Conservation (phyloP, 1,139 yeast species). For the Candida tropicalis region DNA sequence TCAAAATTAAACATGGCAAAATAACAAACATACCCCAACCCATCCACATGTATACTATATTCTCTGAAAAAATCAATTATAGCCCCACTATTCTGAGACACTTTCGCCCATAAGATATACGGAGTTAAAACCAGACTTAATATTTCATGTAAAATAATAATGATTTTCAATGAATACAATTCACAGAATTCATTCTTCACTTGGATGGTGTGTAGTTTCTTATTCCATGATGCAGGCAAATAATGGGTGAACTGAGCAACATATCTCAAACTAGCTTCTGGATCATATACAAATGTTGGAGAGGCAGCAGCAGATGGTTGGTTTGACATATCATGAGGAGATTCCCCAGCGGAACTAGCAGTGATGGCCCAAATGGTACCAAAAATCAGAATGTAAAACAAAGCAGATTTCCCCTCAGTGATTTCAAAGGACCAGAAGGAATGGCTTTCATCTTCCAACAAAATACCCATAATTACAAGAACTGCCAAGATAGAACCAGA, state of each 20-base stretch:
- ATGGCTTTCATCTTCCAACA: conserved; percentile 76
- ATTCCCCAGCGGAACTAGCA: conserved; percentile 20
- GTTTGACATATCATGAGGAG: conserved; percentile 37
- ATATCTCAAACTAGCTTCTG: conserved; percentile 77
- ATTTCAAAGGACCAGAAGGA: conserved; percentile 88
- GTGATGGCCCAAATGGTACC: conserved; percentile 84
- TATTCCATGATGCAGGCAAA: conserved; percentile 85
- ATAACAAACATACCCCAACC: conserved; percentile 90
- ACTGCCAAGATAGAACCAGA: conserved; percentile 91
- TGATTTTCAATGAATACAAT: conserved; percentile 71
- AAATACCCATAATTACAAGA: conserved; percentile 76
- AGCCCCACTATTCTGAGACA: conserved; percentile 70
- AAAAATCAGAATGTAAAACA: conserved; percentile 84
- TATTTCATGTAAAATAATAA: conserved; percentile 76
- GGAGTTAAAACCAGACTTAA: conserved; percentile 85
- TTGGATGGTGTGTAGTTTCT: conserved; percentile 75
- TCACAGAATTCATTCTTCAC: conserved; percentile 83
- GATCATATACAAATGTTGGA: conserved; percentile 65
- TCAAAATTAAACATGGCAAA: conserved; percentile 90
- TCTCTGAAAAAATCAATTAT: conserved; percentile 91
- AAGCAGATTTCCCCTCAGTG: conserved; percentile 74
- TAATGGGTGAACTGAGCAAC: conserved; percentile 90
- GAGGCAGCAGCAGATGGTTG: conserved; percentile 42
- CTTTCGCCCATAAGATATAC: conserved; percentile 79
- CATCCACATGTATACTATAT: conserved; percentile 87